Base-by-base conservation (phyloP, 148 eudicot genomes). In the Selenicereus undatus region DNA sequence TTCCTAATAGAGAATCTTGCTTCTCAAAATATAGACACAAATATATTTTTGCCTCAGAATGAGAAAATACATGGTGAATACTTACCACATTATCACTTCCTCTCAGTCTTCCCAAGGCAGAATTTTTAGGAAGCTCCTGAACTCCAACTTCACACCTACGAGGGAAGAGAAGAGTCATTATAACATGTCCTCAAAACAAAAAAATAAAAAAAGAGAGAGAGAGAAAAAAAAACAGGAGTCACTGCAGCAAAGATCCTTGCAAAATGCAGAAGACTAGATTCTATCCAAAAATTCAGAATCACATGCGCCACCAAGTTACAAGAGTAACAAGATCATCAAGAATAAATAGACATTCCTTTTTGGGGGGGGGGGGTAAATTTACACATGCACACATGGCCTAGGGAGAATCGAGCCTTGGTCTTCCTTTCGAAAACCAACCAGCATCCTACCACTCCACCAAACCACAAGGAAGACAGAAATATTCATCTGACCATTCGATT, bases 11-110 rank as follows among this genome's bases (percentile, higher is more conserved):
- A 24, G 5, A n/a, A 64, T 64, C 17, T n/a, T 64, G 27, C 18
- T 60, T 20, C 9, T 60, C 68, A 24, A 64, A 64, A n/a, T 5
- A 11, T 1, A 10, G 71, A 66, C 5, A 27, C 8, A 65, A 0
- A 65, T 8, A 3, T 66, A 66, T 2, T 6, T 62, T 62, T 62
- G 10, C 2, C 10, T 58, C 14, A 35, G 12, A 30, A 72, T 24
- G n/a, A n/a, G 10, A 36, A 73, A 32, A 17, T 42, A 36, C 2
- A n/a, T 50, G 12, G 39, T 21, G 21, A 32, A 70, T 29, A 52
- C 86, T 84, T 87, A 91, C 98, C 96, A 91, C 94, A 83, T 95
- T 95, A 85, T 95, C 98, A 84, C 98, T 95, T 80, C 98, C 98
- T 85, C 90, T 84, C 56, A 90, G 79, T 87, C 94, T 86, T 66